Evolutionary conservation across 805 yeast species (phyloP).

Genomic region (Limtongozyma cylindracea): DNA sequence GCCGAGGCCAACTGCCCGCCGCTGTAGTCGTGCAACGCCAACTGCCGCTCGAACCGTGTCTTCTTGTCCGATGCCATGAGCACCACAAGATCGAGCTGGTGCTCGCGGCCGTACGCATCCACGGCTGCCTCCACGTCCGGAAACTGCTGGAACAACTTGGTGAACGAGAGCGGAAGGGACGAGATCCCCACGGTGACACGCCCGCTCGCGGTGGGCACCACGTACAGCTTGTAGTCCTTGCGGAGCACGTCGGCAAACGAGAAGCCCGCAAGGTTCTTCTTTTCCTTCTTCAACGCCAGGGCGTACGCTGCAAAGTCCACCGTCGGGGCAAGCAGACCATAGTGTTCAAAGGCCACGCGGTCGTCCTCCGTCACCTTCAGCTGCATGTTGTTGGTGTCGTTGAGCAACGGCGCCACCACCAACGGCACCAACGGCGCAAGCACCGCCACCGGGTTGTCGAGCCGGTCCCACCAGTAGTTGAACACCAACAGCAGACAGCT

Average conservation of each 20-base stretch:
- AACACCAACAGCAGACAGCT: slow-evolving; percentile 63
- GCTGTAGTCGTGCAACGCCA: slow-evolving; percentile 5
- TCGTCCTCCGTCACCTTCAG: slow-evolving; percentile 42
- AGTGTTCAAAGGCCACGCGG: slow-evolving; percentile 12
- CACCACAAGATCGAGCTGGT: slow-evolving; percentile 8
- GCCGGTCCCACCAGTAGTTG: slow-evolving; percentile 22
- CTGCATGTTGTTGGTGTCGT: slow-evolving; percentile 52
- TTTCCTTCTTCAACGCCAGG: slow-evolving; percentile 15
- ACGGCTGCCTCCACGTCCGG: slow-evolving; percentile 4
- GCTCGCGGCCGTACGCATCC: slow-evolving; percentile 4
- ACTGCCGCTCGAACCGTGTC: slow-evolving; percentile 11
- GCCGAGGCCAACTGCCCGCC: slow-evolving; percentile 5
- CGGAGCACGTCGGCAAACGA: slow-evolving; percentile 32
- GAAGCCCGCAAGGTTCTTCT: slow-evolving; percentile 39
- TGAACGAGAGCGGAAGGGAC: slow-evolving; percentile 39
- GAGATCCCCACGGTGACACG: slow-evolving; percentile 37
- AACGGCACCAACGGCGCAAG: slow-evolving; percentile 11
- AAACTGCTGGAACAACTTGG: slow-evolving; percentile 17
- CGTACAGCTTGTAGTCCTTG: slow-evolving; percentile 69
- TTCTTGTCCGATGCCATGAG: slow-evolving; percentile 15
- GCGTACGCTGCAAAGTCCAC: slow-evolving; percentile 2
- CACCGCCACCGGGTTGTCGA: slow-evolving; percentile 1
- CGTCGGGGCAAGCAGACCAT: slow-evolving; percentile 6
- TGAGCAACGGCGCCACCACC: slow-evolving; percentile 38
- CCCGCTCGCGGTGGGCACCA: slow-evolving; percentile 2